Evolutionary conservation across 2,329 filamentous ascomycete species (phyloP), one percentile per base, ranked within the genome.

Genomic region (Fusarium ramigenum): DNA sequence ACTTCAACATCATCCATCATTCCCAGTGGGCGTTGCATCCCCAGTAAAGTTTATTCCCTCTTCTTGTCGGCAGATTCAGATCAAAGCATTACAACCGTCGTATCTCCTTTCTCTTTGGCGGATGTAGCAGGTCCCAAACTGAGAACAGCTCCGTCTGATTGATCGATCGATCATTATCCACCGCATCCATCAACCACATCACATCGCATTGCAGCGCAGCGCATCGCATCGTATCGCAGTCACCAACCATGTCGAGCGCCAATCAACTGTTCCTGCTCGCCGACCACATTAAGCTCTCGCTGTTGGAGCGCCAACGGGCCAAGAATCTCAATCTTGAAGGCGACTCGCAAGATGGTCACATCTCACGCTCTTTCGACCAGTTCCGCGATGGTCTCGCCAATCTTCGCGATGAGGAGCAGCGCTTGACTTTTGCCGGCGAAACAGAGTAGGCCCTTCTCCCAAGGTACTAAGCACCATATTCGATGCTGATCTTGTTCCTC

Each of bases 211-310:
- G 42, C 7, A 43, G 30, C 15, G 42, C 7, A 43, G 30, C 15
- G 44, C 34, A 62, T 16, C 34, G 36, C 15, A 36, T 30, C 37
- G 36, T 32, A 63, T 54, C 54, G 36, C 32, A 62, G 16, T 43
- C 59, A 36, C 28, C 66, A 68, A 60, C 61, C 63, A 83, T 83
- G 82, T 80, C 81, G 44, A 91, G 88, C 76, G 83, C 88, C 43
- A 91, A 90, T 79, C 95, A 98, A 83, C 92, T 98, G 75, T 94
- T 95, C 81, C 92, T 98, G 60, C 90, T 98, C 65, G 94, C 95
- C 79, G 96, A 99, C 84, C 96, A 98, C 83, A 93, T 98, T 87
- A 98, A 98, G 84, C 90, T 98, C 70, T 97, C 95, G 19, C 88
- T 99, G 21, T 91, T 98, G 32, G 96, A 98, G 85, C 91, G 96